Evolutionary conservation across 805 yeast genomes (phyloP), one percentile per base, ranked within the genome.

Genomic region (Candida yuanshanica): DNA sequence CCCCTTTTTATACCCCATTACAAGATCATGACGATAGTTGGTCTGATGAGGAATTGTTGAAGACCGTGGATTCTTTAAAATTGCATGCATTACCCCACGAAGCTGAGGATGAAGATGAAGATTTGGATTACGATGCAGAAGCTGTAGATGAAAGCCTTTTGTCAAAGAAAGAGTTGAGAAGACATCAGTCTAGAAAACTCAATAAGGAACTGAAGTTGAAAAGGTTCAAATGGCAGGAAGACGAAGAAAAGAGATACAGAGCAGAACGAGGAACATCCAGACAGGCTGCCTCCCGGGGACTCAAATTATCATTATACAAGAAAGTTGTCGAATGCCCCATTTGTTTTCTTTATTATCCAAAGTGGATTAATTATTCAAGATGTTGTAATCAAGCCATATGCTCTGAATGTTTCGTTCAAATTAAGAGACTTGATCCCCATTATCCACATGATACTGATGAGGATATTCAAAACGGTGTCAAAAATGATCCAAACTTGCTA

Each of bases 341-440:
- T 49, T 91, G 99, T 58, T 91, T 91, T 59, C 70, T 93, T 9
- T 86, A 74, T 57, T 89, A 82, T 62, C 97, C 98, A 1, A 70
- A 75, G 21, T 75, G 78, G 52, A 62, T 90, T 46, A 93, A 93
- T 64, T 61, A 74, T 39, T 82, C 95, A 8, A 71, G 95, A 35
- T 91, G 99, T 62, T 91, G 99, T 60, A 75, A 76, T 37, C 98
- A 91, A 60, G 90, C 95, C 2, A 89, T 91, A 17, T 93, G 99
- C 64, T 75, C 96, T 2, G 98, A 91, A 63, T 91, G 99, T 59
- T 93, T 91, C 73, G 97, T 91, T 10, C 97, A 91, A 62, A 89
- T 91, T 59, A 88, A 86, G 60, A 74, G 99, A 39, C 66, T 80
- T 25, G 95, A 87, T 10, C 98, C 99, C 0, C 98, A 91, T 63